These are phyloP conservation scores for Ceratocystis lukuohia DNA, from an alignment of 2,329 filamentous ascomycete species.

Conservation along the genomic window DNA sequence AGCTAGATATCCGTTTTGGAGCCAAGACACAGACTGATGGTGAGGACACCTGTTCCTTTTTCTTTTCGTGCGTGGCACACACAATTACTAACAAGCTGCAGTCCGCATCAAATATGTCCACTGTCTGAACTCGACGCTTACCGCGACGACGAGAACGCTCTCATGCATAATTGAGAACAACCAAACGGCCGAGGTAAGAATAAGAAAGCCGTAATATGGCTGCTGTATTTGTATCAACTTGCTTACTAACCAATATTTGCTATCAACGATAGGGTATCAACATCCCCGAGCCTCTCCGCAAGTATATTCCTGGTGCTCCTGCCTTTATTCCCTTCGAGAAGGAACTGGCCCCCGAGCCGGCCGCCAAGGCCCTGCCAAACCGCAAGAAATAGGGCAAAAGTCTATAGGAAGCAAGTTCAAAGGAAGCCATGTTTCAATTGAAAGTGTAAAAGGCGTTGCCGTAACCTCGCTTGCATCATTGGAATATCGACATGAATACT, in stretches of 20 bases:
- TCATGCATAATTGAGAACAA: slow-evolving; percentile 97
- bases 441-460: no score
- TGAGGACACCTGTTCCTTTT: slow-evolving; percentile 25
- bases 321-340: slow-evolving; percentile 82
- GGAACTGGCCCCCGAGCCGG: slow-evolving; percentile 61
- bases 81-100: slow-evolving; percentile 5
- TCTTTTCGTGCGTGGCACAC: background rate
- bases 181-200: slow-evolving; percentile 62
- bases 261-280: slow-evolving; percentile 49
- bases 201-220: background rate
- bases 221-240: background rate
- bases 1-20: slow-evolving; percentile 84
- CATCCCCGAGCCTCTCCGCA: slow-evolving; percentile 70
- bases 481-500: no score
- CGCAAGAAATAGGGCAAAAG: slow-evolving; percentile 20
- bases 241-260: slow-evolving; percentile 13
- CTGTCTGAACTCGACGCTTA: slow-evolving; percentile 77
- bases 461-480: no score
- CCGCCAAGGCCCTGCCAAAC: slow-evolving; percentile 25
- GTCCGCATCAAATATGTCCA: slow-evolving; percentile 81
- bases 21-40: slow-evolving; percentile 72
- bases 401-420: slow-evolving; percentile 13
- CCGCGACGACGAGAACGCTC: slow-evolving; percentile 79
- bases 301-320: slow-evolving; percentile 79
- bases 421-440: background rate